Percentiles rank a stretch among this genome's conserved stretches.
Conservation (phyloP, 768 basidiomycete genomes). For the Gloeophyllum trabeum region DNA sequence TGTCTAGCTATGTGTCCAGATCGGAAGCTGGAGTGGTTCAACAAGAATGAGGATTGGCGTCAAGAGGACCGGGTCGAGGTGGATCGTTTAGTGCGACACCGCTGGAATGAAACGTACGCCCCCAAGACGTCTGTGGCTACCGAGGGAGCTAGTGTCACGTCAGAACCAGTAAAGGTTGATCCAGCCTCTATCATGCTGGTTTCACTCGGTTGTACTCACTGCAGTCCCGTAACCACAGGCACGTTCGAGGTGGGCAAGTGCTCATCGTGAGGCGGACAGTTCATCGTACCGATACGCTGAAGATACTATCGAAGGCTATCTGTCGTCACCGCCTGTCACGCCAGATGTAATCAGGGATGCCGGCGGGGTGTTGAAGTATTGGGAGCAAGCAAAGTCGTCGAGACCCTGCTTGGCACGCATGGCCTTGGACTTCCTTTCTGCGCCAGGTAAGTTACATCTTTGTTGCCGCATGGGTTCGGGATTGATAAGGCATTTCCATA, state of each 20-base stretch:
- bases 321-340: slow-evolving; percentile 2
- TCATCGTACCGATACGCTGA: not conserved
- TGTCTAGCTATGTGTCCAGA: slow-evolving; percentile 19
- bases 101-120: slow-evolving; percentile 1
- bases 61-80: slow-evolving; percentile 4
- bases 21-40: slow-evolving; percentile 12
- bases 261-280: not conserved
- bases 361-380: slow-evolving; percentile 9
- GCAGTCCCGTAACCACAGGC: not conserved
- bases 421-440: slow-evolving; percentile 1
- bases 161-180: not conserved
- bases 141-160: not conserved
- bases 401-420: not conserved
- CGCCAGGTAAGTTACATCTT: not conserved
- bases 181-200: not conserved
- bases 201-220: too few species aligned
- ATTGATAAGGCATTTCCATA: not conserved
- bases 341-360: slow-evolving; percentile 1
- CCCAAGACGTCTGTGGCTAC: not conserved
- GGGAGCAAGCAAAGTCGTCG: not conserved
- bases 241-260: not conserved
- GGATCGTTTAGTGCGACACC: not conserved
- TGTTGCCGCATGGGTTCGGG: not conserved
- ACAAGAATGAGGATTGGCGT: slow-evolving; percentile 7
- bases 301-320: slow-evolving; percentile 5